Conservation (phyloP, 768 basidiomycete species). For the Boletus rubropictus region DNA sequence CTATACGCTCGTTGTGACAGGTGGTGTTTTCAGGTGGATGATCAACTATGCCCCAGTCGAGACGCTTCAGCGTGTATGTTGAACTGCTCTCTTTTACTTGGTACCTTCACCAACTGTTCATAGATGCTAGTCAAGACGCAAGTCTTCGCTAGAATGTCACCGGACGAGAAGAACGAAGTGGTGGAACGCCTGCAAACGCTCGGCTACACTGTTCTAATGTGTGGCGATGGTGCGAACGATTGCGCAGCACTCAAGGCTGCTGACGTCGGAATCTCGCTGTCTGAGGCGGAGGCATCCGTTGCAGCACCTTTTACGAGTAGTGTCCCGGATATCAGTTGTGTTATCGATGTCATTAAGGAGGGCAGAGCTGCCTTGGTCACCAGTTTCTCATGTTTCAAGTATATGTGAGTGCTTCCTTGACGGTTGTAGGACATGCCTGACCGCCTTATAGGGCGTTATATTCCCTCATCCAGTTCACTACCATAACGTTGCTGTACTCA, state of each 20-base stretch:
- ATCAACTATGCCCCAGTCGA: constrained; percentile 90
- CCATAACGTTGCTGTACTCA: constrained; percentile 90
- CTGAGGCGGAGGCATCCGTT: constrained; percentile 97
- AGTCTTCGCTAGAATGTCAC: constrained; percentile 98
- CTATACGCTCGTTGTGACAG: constrained; percentile 87
- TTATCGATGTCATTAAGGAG: constrained; percentile 94
- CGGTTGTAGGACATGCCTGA: constrained; percentile 4
- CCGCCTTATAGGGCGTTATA: constrained; percentile 76
- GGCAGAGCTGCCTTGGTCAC: constrained; percentile 94
- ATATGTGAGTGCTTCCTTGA: constrained; percentile 63
- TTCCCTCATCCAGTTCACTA: constrained; percentile 98
- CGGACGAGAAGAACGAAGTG: constrained; percentile 98
- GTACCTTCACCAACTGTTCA: constrained; percentile 1
- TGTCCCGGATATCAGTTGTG: constrained; percentile 91
- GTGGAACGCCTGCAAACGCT: constrained; percentile 89
- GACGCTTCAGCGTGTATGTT: constrained; percentile 77
- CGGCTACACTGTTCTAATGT: constrained; percentile 97
- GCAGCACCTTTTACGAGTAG: constrained; percentile 96
- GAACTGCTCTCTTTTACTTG: not conserved
- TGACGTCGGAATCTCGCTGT: constrained; percentile 93
- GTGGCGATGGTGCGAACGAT: constrained; percentile 98
- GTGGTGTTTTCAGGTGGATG: constrained; percentile 98
- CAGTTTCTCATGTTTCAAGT: constrained; percentile 99
- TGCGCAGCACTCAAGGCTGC: constrained; percentile 98
- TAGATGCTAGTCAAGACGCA: constrained; percentile 98